Percentiles rank a stretch among this genome's conserved stretches.
Evolutionary conservation across 148 eudicot species (phyloP).

Genomic region (Arctostaphylos glauca): DNA sequence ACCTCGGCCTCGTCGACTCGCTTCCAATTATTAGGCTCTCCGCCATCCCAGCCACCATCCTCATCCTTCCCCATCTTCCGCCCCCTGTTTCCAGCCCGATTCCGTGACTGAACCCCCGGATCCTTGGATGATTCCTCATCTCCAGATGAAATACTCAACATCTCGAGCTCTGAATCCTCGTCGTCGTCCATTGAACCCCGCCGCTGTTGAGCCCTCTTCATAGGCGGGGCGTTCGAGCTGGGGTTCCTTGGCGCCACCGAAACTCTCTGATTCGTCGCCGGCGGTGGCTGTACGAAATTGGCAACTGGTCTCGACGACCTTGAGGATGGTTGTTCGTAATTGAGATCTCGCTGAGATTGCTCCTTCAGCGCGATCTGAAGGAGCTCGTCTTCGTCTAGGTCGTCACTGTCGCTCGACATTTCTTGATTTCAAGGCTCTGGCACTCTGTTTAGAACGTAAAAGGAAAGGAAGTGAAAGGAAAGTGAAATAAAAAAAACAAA

Average conservation of each 20-base stretch:
- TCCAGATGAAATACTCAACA: conserved; percentile 91
- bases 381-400: conserved; percentile 88
- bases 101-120: conserved; percentile 24
- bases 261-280: conserved; percentile 16
- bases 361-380: conserved; percentile 89
- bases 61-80: conserved; percentile 46
- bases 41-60: conserved; percentile 71
- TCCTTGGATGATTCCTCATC: conserved; percentile 70
- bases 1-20: conserved; percentile 94
- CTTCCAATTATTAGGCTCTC: conserved; percentile 87
- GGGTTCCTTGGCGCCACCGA: conserved; percentile 22
- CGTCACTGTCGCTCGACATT: conserved; percentile 72
- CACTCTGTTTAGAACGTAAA: not conserved
- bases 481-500: too few relatives aligned
- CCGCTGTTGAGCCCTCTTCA: conserved; percentile 18
- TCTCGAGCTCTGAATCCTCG: conserved; percentile 90
- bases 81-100: conserved; percentile 27
- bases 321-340: conserved; percentile 32
- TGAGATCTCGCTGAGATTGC: conserved; percentile 66
- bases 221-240: conserved; percentile 13
- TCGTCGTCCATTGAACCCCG: conserved; percentile 59
- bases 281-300: conserved; percentile 73
- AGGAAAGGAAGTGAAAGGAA: not conserved
- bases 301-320: conserved; percentile 54
- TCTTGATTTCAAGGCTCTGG: not conserved